phyloP scores from a whole-genome alignment of 371 early-diverging fungal species.

The Dichotomocladium elegans region DNA sequence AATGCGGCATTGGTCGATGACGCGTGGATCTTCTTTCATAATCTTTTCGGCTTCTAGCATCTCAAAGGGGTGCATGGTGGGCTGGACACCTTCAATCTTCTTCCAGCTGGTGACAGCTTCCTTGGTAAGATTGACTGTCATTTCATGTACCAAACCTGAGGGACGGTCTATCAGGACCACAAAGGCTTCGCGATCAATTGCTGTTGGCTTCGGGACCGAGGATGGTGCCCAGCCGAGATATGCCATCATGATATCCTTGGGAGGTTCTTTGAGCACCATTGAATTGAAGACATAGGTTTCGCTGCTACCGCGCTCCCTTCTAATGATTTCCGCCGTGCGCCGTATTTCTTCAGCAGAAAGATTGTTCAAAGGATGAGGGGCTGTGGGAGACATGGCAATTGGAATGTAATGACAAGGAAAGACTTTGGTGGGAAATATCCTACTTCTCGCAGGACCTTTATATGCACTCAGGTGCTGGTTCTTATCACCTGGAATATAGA shows the following conservation, averaged over 20 bases:
- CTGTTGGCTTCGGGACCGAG: constrained; percentile 12
- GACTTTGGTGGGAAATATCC: no score
- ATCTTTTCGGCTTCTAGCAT: constrained; percentile 37
- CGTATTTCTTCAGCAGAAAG: constrained; percentile 31
- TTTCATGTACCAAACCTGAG: constrained; percentile 31
- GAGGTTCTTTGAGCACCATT: constrained; percentile 35
- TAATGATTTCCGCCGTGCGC: constrained; percentile 21
- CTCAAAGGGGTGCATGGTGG: constrained; percentile 36
- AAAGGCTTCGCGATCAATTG: constrained; percentile 37
- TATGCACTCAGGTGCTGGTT: no score
- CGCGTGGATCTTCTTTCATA: constrained; percentile 25
- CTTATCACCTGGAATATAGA: no score
- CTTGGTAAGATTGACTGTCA: constrained; percentile 24
- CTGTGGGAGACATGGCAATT: no score
- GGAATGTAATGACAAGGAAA: no score
- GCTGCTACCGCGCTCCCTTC: constrained; percentile 15
- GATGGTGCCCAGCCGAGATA: constrained; percentile 38
- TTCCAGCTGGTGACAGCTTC: constrained; percentile 21
- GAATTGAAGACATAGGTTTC: constrained; percentile 31
- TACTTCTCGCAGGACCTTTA: no score
- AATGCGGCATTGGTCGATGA: constrained; percentile 30
- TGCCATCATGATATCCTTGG: constrained; percentile 28
- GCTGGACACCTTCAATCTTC: constrained; percentile 32
- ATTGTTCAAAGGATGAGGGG: constrained; percentile 31
- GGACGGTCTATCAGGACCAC: constrained; percentile 30